Base-by-base conservation (phyloP, 202 grass and related monocot species). In the Panicum virgatum region DNA sequence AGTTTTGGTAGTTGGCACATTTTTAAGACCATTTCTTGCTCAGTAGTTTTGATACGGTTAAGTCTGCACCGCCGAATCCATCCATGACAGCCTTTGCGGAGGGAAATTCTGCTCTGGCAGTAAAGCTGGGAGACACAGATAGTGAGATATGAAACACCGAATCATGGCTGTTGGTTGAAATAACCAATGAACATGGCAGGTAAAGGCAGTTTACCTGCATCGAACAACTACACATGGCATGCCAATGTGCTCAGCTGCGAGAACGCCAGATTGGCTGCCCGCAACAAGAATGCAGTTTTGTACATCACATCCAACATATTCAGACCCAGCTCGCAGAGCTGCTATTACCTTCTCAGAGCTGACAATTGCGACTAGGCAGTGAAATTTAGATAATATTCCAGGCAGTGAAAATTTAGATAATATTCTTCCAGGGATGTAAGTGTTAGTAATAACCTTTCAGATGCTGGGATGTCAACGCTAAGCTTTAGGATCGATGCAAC, bases 401-500 rank as follows among this genome's bases (percentile, higher is more conserved):
- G 12, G 23, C n/a, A 78, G 12, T 22, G 50, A 58, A n/a, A 29
- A 83, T 68, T 29, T 34, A 66, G 11, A 59, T 12, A 59, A 59
- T 59, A 59, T 59, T 59, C 23, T 27, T 59, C 23, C 10, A 59
- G 56, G 23, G 56, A 27, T 11, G 56, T 59, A 53, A 40, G 14
- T 8, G 32, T 65, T 15, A 84, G 27, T 27, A 82, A 84, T 52
- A 80, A 92, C 92, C 89, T 91, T 85, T 88, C 87, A 2, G 92
- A 84, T 11, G 74, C 56, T 48, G 80, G 82, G 27, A 98, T 91
- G 66, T 93, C 89, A 18, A 98, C 89, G 6, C 83, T 98, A 46
- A 93, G 75, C 80, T 98, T 98, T 73, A 93, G 80, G 88, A 96
- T 83, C 13, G 92, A 96, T 23, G 96, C 96, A 87, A 98, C 96